Evolutionary conservation across 2,329 filamentous ascomycete species (phyloP), one percentile per base, ranked within the genome.

Genomic region (Leptographium lundbergii): DNA sequence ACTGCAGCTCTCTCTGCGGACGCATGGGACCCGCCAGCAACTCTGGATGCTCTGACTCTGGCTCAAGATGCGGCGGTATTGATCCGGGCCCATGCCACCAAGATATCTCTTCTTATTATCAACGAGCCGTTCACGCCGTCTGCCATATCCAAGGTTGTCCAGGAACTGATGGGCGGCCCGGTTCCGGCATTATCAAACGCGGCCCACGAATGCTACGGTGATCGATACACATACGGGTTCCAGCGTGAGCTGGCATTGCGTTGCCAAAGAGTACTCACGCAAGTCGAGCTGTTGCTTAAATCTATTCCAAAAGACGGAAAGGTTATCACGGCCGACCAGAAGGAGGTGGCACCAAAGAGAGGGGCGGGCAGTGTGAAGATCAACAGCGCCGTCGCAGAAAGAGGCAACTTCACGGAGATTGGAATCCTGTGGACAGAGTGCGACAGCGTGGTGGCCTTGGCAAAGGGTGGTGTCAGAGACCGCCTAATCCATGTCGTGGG

Each of bases 101-200:
- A 95, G 63, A 78, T 96, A 29, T 92, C 89, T 0, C 84, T 96
- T 0, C 80, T 97, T 14, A 81, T 94, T 1, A 87, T 95, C 67
- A 96, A 89, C 67, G 81, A 89, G 22, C 91, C 92, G 0, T 95
- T 95, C 65, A 94, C 91, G 0, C 85, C 89, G 0, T 84, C 85
- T 0, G 91, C 89, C 6, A 78, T 95, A 39, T 74, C 73, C 11
- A 84, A 80, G 27, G 83, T 95, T 17, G 74, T 96, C 5, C 78
- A 81, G 39, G 84, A 91, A 60, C 77, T 95, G n/a, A 79, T 85
- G 25, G 78, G 81, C 14, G 84, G 84, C 0, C 83, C 88, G n/a
- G 77, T 95, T 0, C 87, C 89, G 0, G 88, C 83, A 3, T 76
- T 95, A 27, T 83, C 89, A 53, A 85, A 86, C 0, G 85, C 87